Base-by-base conservation (phyloP, 2,329 filamentous ascomycete species). In the Aspergillus calidoustus region DNA sequence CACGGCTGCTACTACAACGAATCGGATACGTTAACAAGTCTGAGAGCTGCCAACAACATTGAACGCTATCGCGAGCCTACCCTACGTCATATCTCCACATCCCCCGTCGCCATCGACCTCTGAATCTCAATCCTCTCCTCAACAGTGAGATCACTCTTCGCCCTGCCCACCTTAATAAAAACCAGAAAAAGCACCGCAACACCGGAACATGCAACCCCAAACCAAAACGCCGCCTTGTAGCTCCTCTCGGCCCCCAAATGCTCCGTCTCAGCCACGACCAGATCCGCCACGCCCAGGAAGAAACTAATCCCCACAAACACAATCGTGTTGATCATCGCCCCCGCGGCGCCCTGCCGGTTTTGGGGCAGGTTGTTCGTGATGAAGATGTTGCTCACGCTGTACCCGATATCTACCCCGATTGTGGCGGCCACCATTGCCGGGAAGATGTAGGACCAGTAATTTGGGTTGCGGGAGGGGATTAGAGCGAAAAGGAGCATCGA, bases 211-310 rank as follows among this genome's bases (percentile, higher is more conserved):
- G 56, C 60, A 41, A 62, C 60, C 2, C 60, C 60, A 55, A 62
- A 59, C 60, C 60, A 62, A 52, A 62, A 62, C 15, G 56, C 60
- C 22, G 52, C 60, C 15, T 62, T 62, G n/a, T 62, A 62, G n/a
- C 60, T 62, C 19, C 56, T 25, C 15, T 51, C 43, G 38, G 25
- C 7, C 1, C 60, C 56, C 1, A 62, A 19, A 23, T 54, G n/a
- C 23, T 31, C 19, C 13, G 60, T 62, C 25, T 59, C 31, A 7
- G 56, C 34, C 7, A 56, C 56, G 4, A 50, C 44, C 17, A 59
- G 17, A 48, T 62, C 60, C 15, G 60, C 56, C 46, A 62, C 3
- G 2, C 60, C 60, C 3, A 62, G 44, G 38, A 62, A 62, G 38
- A 62, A 59, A 17, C 60, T 62, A 19, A 62, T 62, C 22, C 60